Conservation (phyloP, 2,329 filamentous ascomycete genomes). For the Apiospora kogelbergensis region DNA sequence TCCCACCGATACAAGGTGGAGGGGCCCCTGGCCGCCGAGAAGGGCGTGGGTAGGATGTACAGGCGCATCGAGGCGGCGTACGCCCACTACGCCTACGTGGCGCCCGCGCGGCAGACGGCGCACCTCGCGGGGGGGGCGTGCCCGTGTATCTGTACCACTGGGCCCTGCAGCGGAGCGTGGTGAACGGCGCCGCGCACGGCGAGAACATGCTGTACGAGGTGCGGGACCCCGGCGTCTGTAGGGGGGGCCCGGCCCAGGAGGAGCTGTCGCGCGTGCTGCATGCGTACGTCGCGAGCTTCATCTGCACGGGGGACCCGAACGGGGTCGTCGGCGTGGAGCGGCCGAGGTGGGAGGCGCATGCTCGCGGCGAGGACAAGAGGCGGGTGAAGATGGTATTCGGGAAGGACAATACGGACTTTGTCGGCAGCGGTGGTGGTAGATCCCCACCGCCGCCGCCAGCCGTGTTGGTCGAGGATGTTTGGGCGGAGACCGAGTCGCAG, state of each 20-base stretch:
- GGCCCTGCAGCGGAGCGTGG: constrained; percentile 45
- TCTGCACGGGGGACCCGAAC: constrained; percentile 46
- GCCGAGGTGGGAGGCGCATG: constrained; percentile 14
- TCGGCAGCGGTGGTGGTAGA: constrained; percentile 37
- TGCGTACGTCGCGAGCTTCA: constrained; percentile 49
- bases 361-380: neutral
- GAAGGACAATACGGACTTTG: constrained; percentile 45
- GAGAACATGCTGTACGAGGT: constrained; percentile 50
- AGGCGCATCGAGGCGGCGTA: constrained; percentile 55
- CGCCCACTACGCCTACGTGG: constrained; percentile 54
- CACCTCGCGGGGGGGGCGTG: constrained; percentile 36
- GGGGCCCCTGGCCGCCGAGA: constrained; percentile 29
- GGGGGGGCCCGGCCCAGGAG: constrained; percentile 38
- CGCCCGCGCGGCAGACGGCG: constrained; percentile 51
- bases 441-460: constrained; percentile 31
- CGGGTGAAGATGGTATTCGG: constrained; percentile 43
- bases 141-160: constrained; percentile 54
- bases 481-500: constrained; percentile 41
- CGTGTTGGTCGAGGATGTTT: constrained; percentile 38
- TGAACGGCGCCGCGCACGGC: constrained; percentile 46
- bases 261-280: constrained; percentile 43
- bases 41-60: constrained; percentile 47
- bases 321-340: constrained; percentile 22
- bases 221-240: constrained; percentile 34
- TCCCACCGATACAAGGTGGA: constrained; percentile 24